These are phyloP conservation scores for Ascoidea asiatica DNA, from an alignment of 805 yeast species.

Conservation along the genomic window DNA sequence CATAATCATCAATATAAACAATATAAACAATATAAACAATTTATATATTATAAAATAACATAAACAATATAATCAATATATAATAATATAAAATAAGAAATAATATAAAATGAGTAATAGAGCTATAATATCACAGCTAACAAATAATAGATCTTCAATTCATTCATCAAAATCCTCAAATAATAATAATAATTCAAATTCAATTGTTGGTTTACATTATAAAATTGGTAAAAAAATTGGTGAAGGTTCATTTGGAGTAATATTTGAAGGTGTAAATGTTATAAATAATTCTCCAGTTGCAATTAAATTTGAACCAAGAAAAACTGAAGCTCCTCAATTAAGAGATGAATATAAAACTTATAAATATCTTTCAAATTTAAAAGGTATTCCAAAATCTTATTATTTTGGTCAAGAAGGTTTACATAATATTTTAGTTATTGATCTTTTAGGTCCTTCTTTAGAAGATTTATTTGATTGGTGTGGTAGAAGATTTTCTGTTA, in stretches of 20 bases:
- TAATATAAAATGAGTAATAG: not conserved
- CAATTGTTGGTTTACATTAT: slow-evolving; percentile 82
- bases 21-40: no score
- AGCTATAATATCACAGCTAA: not conserved
- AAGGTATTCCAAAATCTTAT: slow-evolving; percentile 92
- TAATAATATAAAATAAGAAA: no score
- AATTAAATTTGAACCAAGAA: slow-evolving; percentile 92
- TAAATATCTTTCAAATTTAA: slow-evolving; percentile 66
- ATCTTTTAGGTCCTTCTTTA: slow-evolving; percentile 85
- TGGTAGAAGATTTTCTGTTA: slow-evolving; percentile 74
- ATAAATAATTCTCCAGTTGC: slow-evolving; percentile 91
- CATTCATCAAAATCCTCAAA: not conserved
- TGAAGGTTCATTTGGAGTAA: slow-evolving; percentile 96
- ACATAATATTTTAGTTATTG: slow-evolving; percentile 90
- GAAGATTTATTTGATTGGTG: slow-evolving; percentile 99
- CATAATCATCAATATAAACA: no score
- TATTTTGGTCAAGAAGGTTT: slow-evolving; percentile 98
- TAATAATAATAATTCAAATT: slow-evolving; percentile 1
- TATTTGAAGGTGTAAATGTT: slow-evolving; percentile 89
- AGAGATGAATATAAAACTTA: slow-evolving; percentile 96
- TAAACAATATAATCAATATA: no score
- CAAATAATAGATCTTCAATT: not conserved
- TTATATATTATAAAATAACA: no score
- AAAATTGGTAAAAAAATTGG: slow-evolving; percentile 96
- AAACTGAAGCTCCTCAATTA: slow-evolving; percentile 93